Conservation (phyloP, 2,329 filamentous ascomycete genomes). For the Sclerotinia sclerotiorum region DNA sequence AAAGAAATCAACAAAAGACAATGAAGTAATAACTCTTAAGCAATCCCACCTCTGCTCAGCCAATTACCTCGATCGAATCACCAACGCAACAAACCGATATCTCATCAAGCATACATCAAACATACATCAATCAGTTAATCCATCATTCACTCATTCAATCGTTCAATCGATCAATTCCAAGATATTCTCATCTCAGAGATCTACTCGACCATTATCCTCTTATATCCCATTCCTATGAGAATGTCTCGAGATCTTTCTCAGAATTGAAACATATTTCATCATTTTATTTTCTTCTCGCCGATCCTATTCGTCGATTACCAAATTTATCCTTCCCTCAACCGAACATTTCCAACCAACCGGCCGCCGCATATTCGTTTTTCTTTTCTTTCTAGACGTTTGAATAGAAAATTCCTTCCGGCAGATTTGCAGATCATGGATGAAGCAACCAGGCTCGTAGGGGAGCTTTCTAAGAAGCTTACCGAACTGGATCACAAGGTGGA, state of each 20-base stretch:
- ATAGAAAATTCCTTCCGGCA: background rate
- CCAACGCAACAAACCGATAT: no score
- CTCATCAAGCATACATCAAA: background rate
- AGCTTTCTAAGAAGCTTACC: slow-evolving; percentile 43
- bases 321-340: background rate
- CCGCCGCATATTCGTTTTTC: background rate
- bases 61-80: no score
- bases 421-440: slow-evolving; percentile 46
- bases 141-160: background rate
- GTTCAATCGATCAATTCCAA: background rate
- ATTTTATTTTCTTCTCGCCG: background rate
- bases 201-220: background rate
- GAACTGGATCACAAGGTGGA: slow-evolving; percentile 58
- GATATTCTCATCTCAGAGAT: background rate
- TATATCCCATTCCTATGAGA: background rate
- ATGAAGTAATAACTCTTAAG: no score
- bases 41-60: no score
- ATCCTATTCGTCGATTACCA: no score
- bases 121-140: background rate
- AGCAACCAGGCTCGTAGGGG: slow-evolving; percentile 46
- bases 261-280: background rate
- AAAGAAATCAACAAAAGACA: no score
- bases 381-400: background rate
- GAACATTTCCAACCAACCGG: background rate
- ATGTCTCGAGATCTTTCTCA: no score